A percentile compares a stretch with the other conserved stretches of the same genome.
phyloP scores from a whole-genome alignment of 176 grass and related monocot species.

The Tuctoria greenei region DNA sequence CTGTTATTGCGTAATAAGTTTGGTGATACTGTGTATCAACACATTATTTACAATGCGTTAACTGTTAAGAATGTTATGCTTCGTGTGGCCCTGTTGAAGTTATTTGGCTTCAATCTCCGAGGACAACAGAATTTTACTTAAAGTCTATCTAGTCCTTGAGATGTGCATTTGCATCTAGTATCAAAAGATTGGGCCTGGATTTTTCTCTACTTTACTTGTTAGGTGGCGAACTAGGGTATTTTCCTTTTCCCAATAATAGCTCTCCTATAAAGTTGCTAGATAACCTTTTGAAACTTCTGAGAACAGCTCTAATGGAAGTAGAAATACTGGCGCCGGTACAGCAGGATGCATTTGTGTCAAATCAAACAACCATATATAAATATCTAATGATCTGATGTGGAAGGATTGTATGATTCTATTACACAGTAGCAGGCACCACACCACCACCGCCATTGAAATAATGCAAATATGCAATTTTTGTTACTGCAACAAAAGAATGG shows the following conservation, averaged over 20 bases:
- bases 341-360: neutral
- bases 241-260: neutral
- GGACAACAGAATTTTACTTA: neutral
- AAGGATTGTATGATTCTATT: neutral
- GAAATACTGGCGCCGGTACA: neutral
- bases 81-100: neutral
- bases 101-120: neutral
- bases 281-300: neutral
- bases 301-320: neutral
- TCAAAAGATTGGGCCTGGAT: neutral
- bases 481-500: too few species aligned
- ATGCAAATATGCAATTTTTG: too few species aligned
- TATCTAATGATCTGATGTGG: neutral
- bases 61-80: neutral
- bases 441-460: neutral
- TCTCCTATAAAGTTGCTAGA: neutral
- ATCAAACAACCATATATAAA: neutral
- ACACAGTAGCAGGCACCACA: too few species aligned
- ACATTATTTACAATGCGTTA: neutral
- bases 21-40: neutral
- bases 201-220: neutral
- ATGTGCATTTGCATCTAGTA: neutral
- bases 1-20: slow-evolving; percentile 5
- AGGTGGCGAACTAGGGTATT: neutral
- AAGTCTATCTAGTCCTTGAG: neutral